Evolutionary conservation across 345 rosid species (phyloP).

Genomic region (Eucalyptus tenuipes): DNA sequence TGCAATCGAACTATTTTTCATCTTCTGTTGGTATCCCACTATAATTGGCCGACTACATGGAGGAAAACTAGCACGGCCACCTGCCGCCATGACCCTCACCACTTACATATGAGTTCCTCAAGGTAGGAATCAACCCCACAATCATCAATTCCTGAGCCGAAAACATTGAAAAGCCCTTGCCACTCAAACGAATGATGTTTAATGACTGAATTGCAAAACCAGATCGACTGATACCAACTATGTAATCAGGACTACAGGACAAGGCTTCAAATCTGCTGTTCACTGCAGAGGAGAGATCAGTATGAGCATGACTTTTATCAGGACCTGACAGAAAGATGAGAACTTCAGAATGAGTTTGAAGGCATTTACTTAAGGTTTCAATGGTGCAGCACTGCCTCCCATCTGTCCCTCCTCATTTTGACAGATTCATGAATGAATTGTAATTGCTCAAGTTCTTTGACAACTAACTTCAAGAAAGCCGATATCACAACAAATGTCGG

Average conservation of each 20-base stretch:
- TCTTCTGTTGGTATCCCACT: not conserved
- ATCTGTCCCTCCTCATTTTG: not conserved
- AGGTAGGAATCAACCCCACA: not conserved
- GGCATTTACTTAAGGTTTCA: not conserved
- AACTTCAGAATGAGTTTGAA: not conserved
- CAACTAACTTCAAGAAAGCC: not conserved
- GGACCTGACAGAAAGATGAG: not conserved
- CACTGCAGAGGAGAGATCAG: not conserved
- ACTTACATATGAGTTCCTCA: not conserved
- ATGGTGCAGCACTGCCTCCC: not conserved
- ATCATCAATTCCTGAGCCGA: not conserved
- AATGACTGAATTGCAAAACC: not conserved
- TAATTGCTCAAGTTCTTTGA: not conserved
- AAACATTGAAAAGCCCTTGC: not conserved
- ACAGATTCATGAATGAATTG: not conserved
- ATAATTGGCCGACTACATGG: not conserved
- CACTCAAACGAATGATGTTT: not conserved
- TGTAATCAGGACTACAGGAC: not conserved
- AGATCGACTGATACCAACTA: not conserved
- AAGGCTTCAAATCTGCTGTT: not conserved
- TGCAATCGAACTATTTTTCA: not conserved
- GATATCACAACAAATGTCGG: not conserved
- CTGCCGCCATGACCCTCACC: not conserved
- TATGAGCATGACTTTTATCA: not conserved
- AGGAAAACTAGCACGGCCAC: not conserved